Conservation (phyloP, 352 stramenopile species). For the Aphanomyces astaci region DNA sequence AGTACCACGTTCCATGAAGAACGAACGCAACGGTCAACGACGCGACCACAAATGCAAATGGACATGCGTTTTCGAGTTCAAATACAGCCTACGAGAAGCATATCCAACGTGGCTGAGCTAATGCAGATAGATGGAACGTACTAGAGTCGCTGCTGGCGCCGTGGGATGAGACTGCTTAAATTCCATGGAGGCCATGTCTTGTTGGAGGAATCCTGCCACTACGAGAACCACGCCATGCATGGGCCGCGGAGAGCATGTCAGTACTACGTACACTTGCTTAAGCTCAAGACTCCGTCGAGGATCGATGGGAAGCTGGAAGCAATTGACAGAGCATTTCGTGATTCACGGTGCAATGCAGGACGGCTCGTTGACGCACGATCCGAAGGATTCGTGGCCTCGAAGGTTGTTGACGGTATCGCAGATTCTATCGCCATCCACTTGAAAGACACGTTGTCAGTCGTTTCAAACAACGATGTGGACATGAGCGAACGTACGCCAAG, state of each 20-base stretch:
- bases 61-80: slow-evolving; percentile 1
- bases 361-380: too few species aligned
- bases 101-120: not conserved
- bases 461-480: not conserved
- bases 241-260: too few species aligned
- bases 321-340: not conserved
- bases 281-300: not conserved
- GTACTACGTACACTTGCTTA: not conserved
- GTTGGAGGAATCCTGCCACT: not conserved
- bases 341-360: not conserved
- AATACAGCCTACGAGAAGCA: not conserved
- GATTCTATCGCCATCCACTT: not conserved
- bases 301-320: not conserved
- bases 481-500: not conserved
- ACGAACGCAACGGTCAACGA: not conserved
- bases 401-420: not conserved
- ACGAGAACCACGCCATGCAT: too few species aligned
- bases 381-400: not conserved
- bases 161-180: too few species aligned
- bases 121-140: not conserved
- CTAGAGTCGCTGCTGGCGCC: not conserved
- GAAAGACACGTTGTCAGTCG: not conserved
- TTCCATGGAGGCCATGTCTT: not conserved
- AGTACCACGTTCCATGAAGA: not conserved
- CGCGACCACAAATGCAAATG: not conserved